Percentiles rank a stretch among this genome's conserved stretches.
These are phyloP conservation scores for Metschnikowia rubicola DNA, from an alignment of 805 yeast genomes.

Conservation along the genomic window DNA sequence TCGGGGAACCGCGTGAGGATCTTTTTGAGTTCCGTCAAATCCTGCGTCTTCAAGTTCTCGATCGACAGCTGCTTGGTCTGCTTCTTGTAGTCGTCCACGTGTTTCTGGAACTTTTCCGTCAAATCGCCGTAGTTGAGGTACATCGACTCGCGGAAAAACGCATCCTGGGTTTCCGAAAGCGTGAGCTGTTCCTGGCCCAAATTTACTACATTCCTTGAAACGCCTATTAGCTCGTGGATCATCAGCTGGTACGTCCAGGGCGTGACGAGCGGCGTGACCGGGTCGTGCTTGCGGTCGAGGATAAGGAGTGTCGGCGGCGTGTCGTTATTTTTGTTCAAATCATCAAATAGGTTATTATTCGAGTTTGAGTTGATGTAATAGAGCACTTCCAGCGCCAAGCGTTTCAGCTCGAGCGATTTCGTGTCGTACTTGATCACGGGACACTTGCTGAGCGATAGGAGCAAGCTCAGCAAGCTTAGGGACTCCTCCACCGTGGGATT, in stretches of 20 bases:
- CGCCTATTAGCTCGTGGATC: conserved; percentile 90
- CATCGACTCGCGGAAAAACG: conserved; percentile 77
- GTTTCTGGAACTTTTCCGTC: conserved; percentile 80
- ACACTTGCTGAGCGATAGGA: conserved; percentile 69
- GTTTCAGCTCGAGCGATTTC: conserved; percentile 59
- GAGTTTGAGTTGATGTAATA: conserved; percentile 54
- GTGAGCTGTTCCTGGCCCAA: conserved; percentile 45
- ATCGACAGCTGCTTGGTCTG: conserved; percentile 65
- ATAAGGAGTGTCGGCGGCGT: conserved; percentile 71
- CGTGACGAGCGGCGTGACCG: conserved; percentile 83
- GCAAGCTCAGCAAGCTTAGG: conserved; percentile 45
- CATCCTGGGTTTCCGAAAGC: conserved; percentile 63
- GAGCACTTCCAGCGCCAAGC: conserved; percentile 64
- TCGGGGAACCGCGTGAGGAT: conserved; percentile 94
- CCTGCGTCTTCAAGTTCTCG: conserved; percentile 56
- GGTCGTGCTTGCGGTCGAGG: conserved; percentile 84
- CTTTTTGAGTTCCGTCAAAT: conserved; percentile 85
- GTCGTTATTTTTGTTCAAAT: conserved; percentile 53
- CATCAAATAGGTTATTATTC: conserved; percentile 63
- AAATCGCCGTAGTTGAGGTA: conserved; percentile 91
- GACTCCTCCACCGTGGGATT: conserved; percentile 30
- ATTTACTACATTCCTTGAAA: conserved; percentile 75
- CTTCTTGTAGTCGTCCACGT: conserved; percentile 75
- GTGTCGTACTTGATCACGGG: conserved; percentile 80
- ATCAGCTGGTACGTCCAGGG: conserved; percentile 99